A percentile compares a stretch with the other conserved stretches of the same genome.
Conservation (phyloP, 352 stramenopile genomes). For the Phytophthora cactorum region DNA sequence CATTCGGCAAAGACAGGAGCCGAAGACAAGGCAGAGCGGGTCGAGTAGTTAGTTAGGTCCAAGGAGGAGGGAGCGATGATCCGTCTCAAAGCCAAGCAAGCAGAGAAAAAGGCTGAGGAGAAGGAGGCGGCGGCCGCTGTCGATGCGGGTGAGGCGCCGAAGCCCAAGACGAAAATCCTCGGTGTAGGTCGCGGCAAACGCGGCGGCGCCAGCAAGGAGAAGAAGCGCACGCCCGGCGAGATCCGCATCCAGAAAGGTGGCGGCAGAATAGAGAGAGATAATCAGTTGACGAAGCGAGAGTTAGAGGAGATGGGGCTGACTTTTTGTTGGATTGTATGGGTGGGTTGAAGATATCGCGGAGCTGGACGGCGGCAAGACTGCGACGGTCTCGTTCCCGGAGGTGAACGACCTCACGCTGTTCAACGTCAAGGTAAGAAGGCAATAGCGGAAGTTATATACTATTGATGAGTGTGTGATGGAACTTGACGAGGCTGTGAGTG, state of each 20-base stretch:
- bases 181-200: constrained; percentile 84
- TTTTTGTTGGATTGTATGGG: background rate
- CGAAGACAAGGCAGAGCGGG: constrained; percentile 5
- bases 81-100: constrained; percentile 85
- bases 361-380: constrained; percentile 96
- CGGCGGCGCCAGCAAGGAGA: constrained; percentile 71
- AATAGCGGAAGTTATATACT: background rate
- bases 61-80: constrained; percentile 49
- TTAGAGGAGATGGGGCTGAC: background rate
- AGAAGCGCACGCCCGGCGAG: constrained; percentile 96
- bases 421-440: constrained; percentile 74
- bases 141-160: constrained; percentile 32
- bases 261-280: constrained; percentile 1
- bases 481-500: constrained; percentile 11
- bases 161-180: constrained; percentile 87
- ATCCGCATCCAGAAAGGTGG: constrained; percentile 99
- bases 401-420: constrained; percentile 97
- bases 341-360: constrained; percentile 94
- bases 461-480: background rate
- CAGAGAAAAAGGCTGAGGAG: constrained; percentile 87
- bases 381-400: constrained; percentile 96
- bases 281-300: background rate
- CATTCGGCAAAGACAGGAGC: constrained; percentile 23
- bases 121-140: constrained; percentile 44
- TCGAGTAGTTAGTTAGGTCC: background rate